Evolutionary conservation across 257 asterid genomes (phyloP).

Genomic region (Primulina tabacum): DNA sequence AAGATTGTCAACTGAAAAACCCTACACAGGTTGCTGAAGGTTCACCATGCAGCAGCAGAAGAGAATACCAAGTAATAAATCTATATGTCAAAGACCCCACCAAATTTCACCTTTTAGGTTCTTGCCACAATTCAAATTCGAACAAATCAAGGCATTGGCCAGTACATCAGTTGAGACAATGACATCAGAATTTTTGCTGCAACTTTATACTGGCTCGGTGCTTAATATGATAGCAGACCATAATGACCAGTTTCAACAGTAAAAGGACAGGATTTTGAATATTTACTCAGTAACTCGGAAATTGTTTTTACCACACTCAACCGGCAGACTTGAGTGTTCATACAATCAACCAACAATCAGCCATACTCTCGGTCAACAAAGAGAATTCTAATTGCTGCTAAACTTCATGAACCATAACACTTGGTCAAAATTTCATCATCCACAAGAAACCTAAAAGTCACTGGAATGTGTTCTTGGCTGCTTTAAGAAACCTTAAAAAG

Average conservation of each 20-base stretch:
- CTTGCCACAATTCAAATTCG: neutral
- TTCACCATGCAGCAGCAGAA: neutral
- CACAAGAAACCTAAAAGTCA: slow-evolving; percentile 22
- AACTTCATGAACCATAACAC: neutral
- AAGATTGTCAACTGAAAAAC: neutral
- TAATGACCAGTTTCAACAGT: neutral
- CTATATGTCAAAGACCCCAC: neutral
- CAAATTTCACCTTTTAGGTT: neutral
- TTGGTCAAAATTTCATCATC: slow-evolving; percentile 20
- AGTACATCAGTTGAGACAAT: neutral
- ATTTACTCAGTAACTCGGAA: slow-evolving; percentile 15
- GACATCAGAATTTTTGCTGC: neutral
- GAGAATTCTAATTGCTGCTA: slow-evolving; percentile 14
- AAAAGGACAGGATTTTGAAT: slow-evolving; percentile 3
- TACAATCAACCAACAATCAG: slow-evolving; percentile 6
- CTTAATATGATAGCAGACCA: neutral
- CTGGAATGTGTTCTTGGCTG: slow-evolving; percentile 2
- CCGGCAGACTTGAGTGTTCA: slow-evolving; percentile 7
- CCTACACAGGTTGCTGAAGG: neutral
- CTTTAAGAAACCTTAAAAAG: slow-evolving; percentile 13
- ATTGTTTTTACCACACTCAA: neutral
- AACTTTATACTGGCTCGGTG: neutral
- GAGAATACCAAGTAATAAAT: neutral
- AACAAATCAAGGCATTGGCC: neutral
- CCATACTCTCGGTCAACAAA: neutral